Percentiles rank a stretch among this genome's conserved stretches.
phyloP scores from a whole-genome alignment of 768 basidiomycete species.

The Termitomyces sp. region DNA sequence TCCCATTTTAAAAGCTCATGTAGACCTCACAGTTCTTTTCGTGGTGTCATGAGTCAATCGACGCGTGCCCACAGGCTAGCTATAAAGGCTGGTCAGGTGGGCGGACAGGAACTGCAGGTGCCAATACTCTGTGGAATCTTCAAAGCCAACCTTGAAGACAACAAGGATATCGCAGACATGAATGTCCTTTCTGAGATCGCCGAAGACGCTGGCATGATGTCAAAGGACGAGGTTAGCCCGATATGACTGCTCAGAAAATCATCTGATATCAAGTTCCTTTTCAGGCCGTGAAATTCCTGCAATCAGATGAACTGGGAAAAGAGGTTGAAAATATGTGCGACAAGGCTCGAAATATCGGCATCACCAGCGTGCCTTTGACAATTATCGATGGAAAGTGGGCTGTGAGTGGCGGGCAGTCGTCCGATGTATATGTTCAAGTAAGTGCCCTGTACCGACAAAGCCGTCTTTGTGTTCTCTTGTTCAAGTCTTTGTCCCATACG shows the following conservation, averaged over 20 bases:
- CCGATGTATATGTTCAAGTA: constrained; percentile 67
- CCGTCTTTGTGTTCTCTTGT: not conserved
- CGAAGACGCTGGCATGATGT: constrained; percentile 48
- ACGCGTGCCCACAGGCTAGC: constrained; percentile 66
- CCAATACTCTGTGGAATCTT: constrained; percentile 53
- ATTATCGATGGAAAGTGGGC: constrained; percentile 79
- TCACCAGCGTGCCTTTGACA: constrained; percentile 76
- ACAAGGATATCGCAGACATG: constrained; percentile 56
- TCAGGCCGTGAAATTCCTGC: constrained; percentile 59
- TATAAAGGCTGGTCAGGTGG: constrained; percentile 58
- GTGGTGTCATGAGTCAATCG: constrained; percentile 61
- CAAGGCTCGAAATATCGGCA: constrained; percentile 57
- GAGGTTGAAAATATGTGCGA: constrained; percentile 61
- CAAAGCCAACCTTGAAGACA: constrained; percentile 60
- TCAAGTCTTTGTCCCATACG: not conserved
- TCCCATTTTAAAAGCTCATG: not conserved
- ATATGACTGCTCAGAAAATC: not conserved
- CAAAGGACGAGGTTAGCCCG: constrained; percentile 49
- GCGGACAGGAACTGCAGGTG: constrained; percentile 56
- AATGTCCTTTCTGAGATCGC: constrained; percentile 56
- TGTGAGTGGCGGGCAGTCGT: constrained; percentile 66
- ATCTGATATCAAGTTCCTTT: constrained; percentile 1
- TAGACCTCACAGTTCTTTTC: constrained; percentile 38
- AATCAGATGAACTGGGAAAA: constrained; percentile 56
- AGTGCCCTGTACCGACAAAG: constrained; percentile 11